Base-by-base conservation (phyloP, 2,329 filamentous ascomycete genomes). In the Penicillium sclerotiorum region DNA sequence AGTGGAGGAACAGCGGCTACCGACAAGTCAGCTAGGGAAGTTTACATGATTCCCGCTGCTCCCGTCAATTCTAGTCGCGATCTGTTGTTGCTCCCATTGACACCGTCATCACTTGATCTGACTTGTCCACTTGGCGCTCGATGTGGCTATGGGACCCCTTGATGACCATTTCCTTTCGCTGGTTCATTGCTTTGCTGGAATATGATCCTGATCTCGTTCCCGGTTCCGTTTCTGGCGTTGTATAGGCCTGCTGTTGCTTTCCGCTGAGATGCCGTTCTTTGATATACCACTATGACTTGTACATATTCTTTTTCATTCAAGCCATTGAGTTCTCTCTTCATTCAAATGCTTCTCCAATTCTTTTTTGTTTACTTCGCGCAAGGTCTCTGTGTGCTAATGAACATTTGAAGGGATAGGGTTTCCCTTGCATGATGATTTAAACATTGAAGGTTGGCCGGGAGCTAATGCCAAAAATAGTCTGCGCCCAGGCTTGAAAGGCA, bases 1-100 rank as follows among this genome's bases (percentile, higher is more conserved):
- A 69, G 51, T 73, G 63, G 62, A 61, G 52, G 27, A 47, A 62
- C 50, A 57, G 55, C 22, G 61, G 67, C 44, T 69, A 69, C 45
- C 56, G 56, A 32, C 60, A 62, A 28, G 64, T 69, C 22, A 51
- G 50, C 40, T 61, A 59, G 46, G 15, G 2, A 21, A 25, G 17
- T 12, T 38, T 15, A 38, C 23, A 9, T 49, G 5, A 28, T 27
- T 33, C 27, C 32, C 35, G 25, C 36, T 27, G 28, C 7, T 43
- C 40, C 15, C 48, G 36, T 55, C 40, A 45, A 58, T 7, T 28
- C 25, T n/a, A n/a, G n/a, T n/a, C n/a, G n/a, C n/a, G n/a, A n/a
- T n/a, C n/a, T n/a, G n/a, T n/a, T n/a, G n/a, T n/a, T n/a, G n/a
- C n/a, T n/a, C n/a, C n/a, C n/a, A 23, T 40, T 28, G 37, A 30